Base-by-base conservation (phyloP, 495 filamentous ascomycete genomes). In the Aspergillus avenaceus region DNA sequence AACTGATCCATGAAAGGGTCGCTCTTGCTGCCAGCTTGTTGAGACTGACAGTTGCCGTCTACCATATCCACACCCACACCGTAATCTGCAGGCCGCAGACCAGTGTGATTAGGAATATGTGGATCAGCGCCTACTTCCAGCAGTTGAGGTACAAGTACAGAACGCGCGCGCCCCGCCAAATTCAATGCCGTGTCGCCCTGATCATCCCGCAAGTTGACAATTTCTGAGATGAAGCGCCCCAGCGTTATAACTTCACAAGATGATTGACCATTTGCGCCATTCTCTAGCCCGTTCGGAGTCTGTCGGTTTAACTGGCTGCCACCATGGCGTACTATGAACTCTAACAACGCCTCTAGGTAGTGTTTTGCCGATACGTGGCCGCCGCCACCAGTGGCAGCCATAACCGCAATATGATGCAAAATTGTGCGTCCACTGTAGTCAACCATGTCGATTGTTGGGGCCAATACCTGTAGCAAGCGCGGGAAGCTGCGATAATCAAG, bases 171-270 rank as follows among this genome's bases (percentile, higher is more conserved):
- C 0, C 93, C 90, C 23, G 92, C 95, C 58, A 96, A 83, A 59
- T 95, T 96, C 32, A 98, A 74, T 18, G 95, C 95, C 8, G 93
- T 97, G 59, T 98, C 95, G 4, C 93, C 93, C 45, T 86, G 84
- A 54, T 88, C 86, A 66, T 98, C 93, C 43, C 88, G 86, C 3
- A 90, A 82, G 58, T 98, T 97, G 52, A 98, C 92, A 57, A 98
- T 88, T 58, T 97, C 91, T 19, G 86, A 86, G 77, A 98, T 95
- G 69, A 98, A 97, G 29, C 88, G 83, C 5, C 84, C 89, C 18
- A 98, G 76, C 26, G 83, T 84, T 62, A 97, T 93, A 50, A 85
- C 82, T 31, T 84, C 82, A 4, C 60, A 61, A 5, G 54, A 54
- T 24, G 65, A 37, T 40, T 73, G 59, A 8, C 59, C 59, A 36